Conservation (phyloP, 2,329 filamentous ascomycete species). For the Epichloe scottii region DNA sequence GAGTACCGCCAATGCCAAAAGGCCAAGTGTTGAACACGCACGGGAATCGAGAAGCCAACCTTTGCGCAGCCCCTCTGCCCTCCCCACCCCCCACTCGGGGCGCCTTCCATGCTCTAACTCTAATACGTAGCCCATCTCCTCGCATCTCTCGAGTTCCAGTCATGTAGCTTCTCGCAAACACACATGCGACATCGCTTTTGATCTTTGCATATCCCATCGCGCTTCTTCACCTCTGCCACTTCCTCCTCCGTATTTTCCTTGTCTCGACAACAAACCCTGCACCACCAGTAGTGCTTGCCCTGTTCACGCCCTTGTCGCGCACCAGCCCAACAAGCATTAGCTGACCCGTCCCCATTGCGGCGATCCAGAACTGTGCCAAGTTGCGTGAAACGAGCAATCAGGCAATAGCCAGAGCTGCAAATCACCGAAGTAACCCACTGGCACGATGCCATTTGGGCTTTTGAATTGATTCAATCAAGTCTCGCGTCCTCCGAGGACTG, state of each 20-base stretch:
- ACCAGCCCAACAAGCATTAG: background rate
- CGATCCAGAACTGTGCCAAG: background rate
- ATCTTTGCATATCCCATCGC: background rate
- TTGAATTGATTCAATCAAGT: constrained; percentile 1
- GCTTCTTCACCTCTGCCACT: background rate
- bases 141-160: background rate
- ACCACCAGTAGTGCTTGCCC: no score
- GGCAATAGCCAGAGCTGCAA: background rate
- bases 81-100: background rate
- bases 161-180: background rate
- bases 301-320: background rate
- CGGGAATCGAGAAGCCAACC: background rate
- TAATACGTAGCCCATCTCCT: background rate
- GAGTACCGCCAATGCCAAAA: no score
- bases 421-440: background rate
- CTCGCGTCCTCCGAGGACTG: constrained; percentile 1
- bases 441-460: constrained; percentile 5
- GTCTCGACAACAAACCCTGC: background rate
- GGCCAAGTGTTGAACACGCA: background rate
- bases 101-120: background rate
- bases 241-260: background rate
- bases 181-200: background rate
- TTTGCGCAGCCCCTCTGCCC: background rate
- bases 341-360: background rate
- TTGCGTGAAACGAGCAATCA: background rate